Evolutionary conservation across 208 protist genomes (phyloP).

Genomic region (Balamuthia mandrillaris): DNA sequence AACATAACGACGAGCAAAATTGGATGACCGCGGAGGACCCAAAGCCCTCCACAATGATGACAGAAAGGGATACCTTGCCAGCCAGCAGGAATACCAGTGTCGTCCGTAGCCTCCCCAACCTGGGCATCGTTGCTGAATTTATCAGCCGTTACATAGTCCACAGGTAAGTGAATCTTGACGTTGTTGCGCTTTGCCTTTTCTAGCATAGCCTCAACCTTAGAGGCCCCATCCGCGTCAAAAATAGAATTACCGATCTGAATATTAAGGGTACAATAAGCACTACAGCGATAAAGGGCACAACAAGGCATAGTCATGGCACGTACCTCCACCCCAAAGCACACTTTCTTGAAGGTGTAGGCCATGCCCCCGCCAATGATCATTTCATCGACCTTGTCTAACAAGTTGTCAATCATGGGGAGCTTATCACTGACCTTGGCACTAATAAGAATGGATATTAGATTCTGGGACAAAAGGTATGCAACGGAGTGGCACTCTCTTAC

Average conservation of each 20-base stretch:
- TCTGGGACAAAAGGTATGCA: neutral
- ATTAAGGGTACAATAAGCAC: constrained; percentile 43
- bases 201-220: constrained; percentile 79
- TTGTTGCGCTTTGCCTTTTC: constrained; percentile 88
- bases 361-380: constrained; percentile 98
- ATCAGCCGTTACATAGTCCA: constrained; percentile 93
- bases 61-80: constrained; percentile 81
- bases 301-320: neutral
- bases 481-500: too few species aligned
- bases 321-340: constrained; percentile 56
- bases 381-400: constrained; percentile 95
- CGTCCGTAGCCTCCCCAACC: constrained; percentile 47
- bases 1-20: neutral
- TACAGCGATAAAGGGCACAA: constrained; percentile 37
- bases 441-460: neutral
- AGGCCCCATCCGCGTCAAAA: constrained; percentile 84
- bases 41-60: too few species aligned
- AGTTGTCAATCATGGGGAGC: constrained; percentile 97
- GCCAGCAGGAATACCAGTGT: constrained; percentile 74
- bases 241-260: constrained; percentile 87
- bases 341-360: constrained; percentile 95
- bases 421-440: constrained; percentile 97
- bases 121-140: constrained; percentile 78
- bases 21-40: too few species aligned
- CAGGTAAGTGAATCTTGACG: constrained; percentile 93